Percentiles rank a stretch among this genome's conserved stretches.
phyloP scores from a whole-genome alignment of 1,139 yeast species.

The Saccharomyces pastorianus region DNA sequence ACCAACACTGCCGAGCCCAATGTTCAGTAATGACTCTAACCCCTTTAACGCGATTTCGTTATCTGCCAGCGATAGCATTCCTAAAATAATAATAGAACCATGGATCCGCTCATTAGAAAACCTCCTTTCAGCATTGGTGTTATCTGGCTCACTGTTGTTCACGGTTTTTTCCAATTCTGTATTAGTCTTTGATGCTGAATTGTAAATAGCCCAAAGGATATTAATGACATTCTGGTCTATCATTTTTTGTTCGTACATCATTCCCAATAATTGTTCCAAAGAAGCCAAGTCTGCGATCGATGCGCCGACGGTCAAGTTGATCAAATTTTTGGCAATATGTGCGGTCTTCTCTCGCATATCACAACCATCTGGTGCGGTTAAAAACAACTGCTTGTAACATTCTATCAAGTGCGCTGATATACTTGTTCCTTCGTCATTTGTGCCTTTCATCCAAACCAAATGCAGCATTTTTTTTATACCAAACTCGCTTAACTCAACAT shows the following conservation, averaged over 20 bases:
- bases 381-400: conserved; percentile 67
- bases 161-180: neutral
- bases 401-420: conserved; percentile 73
- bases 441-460: conserved; percentile 90
- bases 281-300: conserved; percentile 88
- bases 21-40: conserved; percentile 52
- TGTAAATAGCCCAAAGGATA: conserved; percentile 80
- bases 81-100: conserved; percentile 78
- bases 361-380: conserved; percentile 62
- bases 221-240: conserved; percentile 59
- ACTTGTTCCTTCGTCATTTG: conserved; percentile 84
- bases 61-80: conserved; percentile 82
- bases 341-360: conserved; percentile 55
- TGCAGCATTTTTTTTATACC: conserved; percentile 89
- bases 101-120: conserved; percentile 49
- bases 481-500: conserved; percentile 53
- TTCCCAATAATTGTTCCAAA: conserved; percentile 65
- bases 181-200: conserved; percentile 30
- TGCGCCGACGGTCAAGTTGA: conserved; percentile 66
- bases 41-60: conserved; percentile 61
- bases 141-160: neutral
- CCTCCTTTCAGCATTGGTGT: conserved; percentile 16
- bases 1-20: conserved; percentile 65
- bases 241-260: conserved; percentile 58
- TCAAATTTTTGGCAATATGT: conserved; percentile 69